Percentiles rank a stretch among this genome's conserved stretches.
phyloP scores from a whole-genome alignment of 1,139 yeast species.

The Pneumocystis jirovecii region DNA sequence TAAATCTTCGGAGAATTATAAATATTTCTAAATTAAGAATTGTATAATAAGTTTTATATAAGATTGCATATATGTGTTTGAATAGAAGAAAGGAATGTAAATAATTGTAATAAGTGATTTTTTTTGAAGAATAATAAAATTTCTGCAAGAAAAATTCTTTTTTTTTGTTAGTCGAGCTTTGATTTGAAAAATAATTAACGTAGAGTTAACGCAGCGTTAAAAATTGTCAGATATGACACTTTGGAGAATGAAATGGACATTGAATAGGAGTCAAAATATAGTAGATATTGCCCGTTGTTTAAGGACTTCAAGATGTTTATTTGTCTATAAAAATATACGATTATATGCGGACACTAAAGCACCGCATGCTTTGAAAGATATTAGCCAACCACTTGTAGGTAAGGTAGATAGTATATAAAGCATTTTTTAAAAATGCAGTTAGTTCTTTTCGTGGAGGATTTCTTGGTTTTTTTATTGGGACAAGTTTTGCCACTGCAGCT shows the following conservation, averaged over 20 bases:
- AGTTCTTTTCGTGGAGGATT: not conserved
- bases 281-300: not conserved
- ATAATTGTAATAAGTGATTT: not conserved
- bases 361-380: not conserved
- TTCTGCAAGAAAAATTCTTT: not conserved
- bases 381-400: not conserved
- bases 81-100: not conserved
- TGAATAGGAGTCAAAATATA: not conserved
- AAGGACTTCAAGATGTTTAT: not conserved
- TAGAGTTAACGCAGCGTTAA: not conserved
- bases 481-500: conserved; percentile 7
- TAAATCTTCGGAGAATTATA: not conserved
- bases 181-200: not conserved
- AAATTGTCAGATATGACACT: not conserved
- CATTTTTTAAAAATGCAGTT: not conserved
- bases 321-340: not conserved
- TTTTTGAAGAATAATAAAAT: not conserved
- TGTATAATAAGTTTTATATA: not conserved
- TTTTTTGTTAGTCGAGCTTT: not conserved
- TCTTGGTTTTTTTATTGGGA: conserved; percentile 10
- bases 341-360: not conserved
- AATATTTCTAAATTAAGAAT: too few species aligned
- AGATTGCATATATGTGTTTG: not conserved
- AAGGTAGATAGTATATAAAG: not conserved
- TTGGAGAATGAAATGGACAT: not conserved